A percentile compares a stretch with the other conserved stretches of the same genome.
Conservation (phyloP, 202 grass and related monocot genomes). For the Carex sylvatica region DNA sequence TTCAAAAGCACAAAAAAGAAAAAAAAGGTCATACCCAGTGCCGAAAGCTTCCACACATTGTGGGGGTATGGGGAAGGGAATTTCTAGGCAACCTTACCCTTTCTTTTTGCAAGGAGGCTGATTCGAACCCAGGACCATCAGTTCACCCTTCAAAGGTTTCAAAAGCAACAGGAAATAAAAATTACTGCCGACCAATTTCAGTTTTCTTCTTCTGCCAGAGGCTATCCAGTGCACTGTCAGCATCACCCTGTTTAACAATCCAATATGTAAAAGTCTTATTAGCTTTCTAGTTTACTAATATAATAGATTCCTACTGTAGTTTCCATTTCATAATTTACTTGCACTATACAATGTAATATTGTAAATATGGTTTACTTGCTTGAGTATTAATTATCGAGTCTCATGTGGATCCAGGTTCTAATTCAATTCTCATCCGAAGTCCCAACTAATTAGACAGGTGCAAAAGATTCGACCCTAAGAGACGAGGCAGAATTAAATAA, state of each 20-base stretch:
- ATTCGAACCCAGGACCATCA: no score
- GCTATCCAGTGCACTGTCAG: constrained; percentile 74
- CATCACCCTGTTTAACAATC: constrained; percentile 59
- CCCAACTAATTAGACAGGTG: background rate
- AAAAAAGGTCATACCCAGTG: no score
- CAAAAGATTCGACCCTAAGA: background rate
- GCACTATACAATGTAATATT: background rate
- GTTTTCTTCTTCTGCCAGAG: constrained; percentile 88
- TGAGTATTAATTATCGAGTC: no score
- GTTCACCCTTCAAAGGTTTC: no score
- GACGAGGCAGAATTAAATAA: background rate
- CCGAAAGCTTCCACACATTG: no score
- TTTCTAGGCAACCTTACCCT: no score
- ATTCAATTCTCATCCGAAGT: no score
- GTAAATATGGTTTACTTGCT: background rate
- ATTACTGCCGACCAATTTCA: constrained; percentile 77
- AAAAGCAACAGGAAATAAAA: background rate
- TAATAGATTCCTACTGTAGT: background rate
- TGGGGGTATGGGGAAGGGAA: no score
- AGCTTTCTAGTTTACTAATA: background rate
- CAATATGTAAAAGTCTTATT: background rate
- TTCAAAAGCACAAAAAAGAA: background rate
- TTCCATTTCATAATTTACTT: background rate
- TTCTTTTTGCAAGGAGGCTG: no score
- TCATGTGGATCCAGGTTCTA: no score